Base-by-base conservation (phyloP, 2,329 filamentous ascomycete genomes). In the Fusarium luffae region DNA sequence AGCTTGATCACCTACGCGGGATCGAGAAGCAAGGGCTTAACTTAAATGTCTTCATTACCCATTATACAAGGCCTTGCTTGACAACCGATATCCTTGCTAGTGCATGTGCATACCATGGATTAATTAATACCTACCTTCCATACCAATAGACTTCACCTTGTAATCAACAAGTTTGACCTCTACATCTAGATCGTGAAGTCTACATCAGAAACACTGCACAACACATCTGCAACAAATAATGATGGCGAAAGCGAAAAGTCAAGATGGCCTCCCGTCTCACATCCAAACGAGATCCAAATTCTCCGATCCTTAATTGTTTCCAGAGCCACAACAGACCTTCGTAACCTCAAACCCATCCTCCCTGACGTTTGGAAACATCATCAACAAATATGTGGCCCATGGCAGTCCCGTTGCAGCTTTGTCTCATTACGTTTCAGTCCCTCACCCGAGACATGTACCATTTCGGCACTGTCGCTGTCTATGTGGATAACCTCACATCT, bases 351-450 rank as follows among this genome's bases (percentile, higher is more conserved):
- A 37, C 25, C 30, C 25, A 19, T 30, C 47, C 30, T 25, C 42
- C 47, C 41, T 30, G 40, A 42, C 25, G 23, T 46, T 27, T 43
- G 21, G 28, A 66, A 67, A 47, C 63, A 64, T 41, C 41, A 43
- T 48, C 27, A 46, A 42, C 34, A 52, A 42, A 52, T 14, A n/a
- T 52, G 18, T 28, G 23, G 14, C 37, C 19, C 43, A 59, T 34
- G 42, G 25, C 41, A 43, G 23, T 28, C 41, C 16, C 21, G 66
- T 69, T 66, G 54, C 67, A 70, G 48, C 41, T 70, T 49, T 63
- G 66, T 63, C 62, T 69, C 60, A 34, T 46, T 48, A 14, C 37
- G 66, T 69, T 69, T 69, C 61, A 70, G 41, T 56, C 32, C 34
- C 27, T 55, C 67, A 69, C 42, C 49, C 49, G 64, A 68, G 44